Evolutionary conservation across 768 basidiomycete genomes (phyloP).

Genomic region (Mycena maculata): DNA sequence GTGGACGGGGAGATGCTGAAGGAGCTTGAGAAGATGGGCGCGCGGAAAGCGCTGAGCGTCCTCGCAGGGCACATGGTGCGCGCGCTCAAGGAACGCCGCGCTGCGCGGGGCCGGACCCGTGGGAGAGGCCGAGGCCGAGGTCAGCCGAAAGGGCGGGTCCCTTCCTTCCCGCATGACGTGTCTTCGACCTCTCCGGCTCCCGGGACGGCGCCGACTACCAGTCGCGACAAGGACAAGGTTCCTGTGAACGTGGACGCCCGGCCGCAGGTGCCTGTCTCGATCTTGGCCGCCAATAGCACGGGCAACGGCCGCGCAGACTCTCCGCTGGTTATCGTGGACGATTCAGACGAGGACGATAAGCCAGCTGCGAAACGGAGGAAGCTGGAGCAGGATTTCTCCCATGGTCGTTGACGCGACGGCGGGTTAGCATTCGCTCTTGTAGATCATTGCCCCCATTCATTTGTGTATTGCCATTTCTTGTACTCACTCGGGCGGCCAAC

Average conservation of each 20-base stretch:
- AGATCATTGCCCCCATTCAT: constrained; percentile 5
- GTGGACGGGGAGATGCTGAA: constrained; percentile 78
- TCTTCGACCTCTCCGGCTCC: background rate
- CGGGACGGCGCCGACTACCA: background rate
- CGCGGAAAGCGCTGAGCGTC: constrained; percentile 82
- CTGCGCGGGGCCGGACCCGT: constrained; percentile 56
- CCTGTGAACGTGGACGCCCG: constrained; percentile 25
- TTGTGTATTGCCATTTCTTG: constrained; percentile 5
- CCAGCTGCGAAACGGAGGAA: constrained; percentile 70
- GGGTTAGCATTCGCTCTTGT: constrained; percentile 1
- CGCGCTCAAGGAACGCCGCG: constrained; percentile 77
- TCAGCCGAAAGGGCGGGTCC: constrained; percentile 42
- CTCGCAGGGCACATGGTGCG: constrained; percentile 88
- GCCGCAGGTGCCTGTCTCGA: constrained; percentile 48
- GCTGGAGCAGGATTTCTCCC: constrained; percentile 45
- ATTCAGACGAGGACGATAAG: constrained; percentile 63
- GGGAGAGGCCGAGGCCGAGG: constrained; percentile 55
- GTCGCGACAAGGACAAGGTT: constrained; percentile 17
- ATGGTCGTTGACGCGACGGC: background rate
- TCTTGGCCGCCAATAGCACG: constrained; percentile 31
- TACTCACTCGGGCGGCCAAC: too few relatives aligned
- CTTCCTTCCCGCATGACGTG: constrained; percentile 21
- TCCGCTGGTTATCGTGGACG: constrained; percentile 73
- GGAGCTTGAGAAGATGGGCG: constrained; percentile 83
- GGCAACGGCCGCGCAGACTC: constrained; percentile 52